Conservation (phyloP, 495 filamentous ascomycete species). For the Aspergillus carlsbadensis region DNA sequence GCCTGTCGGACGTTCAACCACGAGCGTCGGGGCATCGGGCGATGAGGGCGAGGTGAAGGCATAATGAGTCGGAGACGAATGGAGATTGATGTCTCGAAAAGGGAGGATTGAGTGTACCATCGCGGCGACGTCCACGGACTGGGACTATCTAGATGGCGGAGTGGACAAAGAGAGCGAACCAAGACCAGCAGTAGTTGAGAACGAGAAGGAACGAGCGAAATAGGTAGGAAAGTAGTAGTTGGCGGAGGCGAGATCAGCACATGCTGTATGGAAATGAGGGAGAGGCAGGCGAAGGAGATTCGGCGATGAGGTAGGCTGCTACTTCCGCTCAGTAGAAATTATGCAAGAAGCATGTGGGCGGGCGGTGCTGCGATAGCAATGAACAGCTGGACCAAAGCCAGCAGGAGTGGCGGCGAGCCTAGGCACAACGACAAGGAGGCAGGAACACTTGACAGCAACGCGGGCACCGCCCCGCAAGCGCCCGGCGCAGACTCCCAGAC, state of each 20-base stretch:
- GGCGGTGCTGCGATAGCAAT: slow-evolving; percentile 1
- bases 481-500: too few species aligned
- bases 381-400: slow-evolving; percentile 3
- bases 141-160: slow-evolving; percentile 3
- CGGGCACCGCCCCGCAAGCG: slow-evolving; percentile 23
- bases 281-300: not conserved
- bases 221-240: slow-evolving; percentile 3
- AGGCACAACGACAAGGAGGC: slow-evolving; percentile 4
- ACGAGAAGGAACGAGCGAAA: not conserved
- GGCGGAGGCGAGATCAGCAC: slow-evolving; percentile 19
- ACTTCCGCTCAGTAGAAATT: not conserved
- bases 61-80: slow-evolving; percentile 86
- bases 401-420: not conserved
- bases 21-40: slow-evolving; percentile 79
- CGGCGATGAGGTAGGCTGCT: not conserved
- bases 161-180: slow-evolving; percentile 4
- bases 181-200: slow-evolving; percentile 5
- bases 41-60: slow-evolving; percentile 95
- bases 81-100: slow-evolving; percentile 94
- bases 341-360: slow-evolving; percentile 17
- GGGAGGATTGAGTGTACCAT: slow-evolving; percentile 67
- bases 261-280: slow-evolving; percentile 19
- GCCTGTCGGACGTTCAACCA: slow-evolving; percentile 89
- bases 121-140: slow-evolving; percentile 14
- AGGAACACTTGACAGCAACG: slow-evolving; percentile 17